A percentile compares a stretch with the other conserved stretches of the same genome.
These are phyloP conservation scores for Dittrichia graveolens DNA, from an alignment of 129 eudicot species.

Conservation along the genomic window DNA sequence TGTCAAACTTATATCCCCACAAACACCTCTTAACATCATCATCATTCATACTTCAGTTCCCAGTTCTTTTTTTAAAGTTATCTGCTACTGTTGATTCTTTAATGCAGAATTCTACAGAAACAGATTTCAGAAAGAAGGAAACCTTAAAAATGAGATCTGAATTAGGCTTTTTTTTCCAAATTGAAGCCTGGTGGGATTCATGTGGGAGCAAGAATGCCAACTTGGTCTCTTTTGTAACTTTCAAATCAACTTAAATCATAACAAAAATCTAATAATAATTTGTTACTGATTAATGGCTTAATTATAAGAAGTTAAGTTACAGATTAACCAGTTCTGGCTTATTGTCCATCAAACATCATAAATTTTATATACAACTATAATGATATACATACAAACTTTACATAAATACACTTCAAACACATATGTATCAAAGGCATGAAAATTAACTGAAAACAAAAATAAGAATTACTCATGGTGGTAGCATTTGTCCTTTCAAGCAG, in stretches of 20 bases:
- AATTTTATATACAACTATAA: neutral
- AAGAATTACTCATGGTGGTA: slow-evolving; percentile 4
- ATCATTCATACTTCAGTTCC: slow-evolving; percentile 34
- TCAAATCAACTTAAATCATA: too few relatives aligned
- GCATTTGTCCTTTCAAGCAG: neutral
- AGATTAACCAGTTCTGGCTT: too few relatives aligned
- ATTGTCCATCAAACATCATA: neutral
- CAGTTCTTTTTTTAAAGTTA: slow-evolving; percentile 25
- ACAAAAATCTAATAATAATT: too few relatives aligned
- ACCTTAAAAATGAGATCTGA: neutral
- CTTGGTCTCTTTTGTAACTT: neutral
- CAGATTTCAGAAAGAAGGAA: neutral
- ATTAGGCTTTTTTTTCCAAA: neutral
- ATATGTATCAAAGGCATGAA: neutral
- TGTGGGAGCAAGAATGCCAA: too few relatives aligned
- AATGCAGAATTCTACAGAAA: neutral
- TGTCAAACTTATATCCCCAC: slow-evolving; percentile 30
- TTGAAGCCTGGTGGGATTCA: too few relatives aligned
- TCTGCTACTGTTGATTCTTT: slow-evolving; percentile 5
- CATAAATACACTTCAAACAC: slow-evolving; percentile 15
- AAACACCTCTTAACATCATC: slow-evolving; percentile 23
- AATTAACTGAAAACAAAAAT: neutral
- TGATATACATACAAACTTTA: slow-evolving; percentile 17
- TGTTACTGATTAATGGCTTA: too few relatives aligned
- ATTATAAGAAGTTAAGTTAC: too few relatives aligned